Conservation (phyloP, 768 basidiomycete genomes). For the Tulasnella calospora region DNA sequence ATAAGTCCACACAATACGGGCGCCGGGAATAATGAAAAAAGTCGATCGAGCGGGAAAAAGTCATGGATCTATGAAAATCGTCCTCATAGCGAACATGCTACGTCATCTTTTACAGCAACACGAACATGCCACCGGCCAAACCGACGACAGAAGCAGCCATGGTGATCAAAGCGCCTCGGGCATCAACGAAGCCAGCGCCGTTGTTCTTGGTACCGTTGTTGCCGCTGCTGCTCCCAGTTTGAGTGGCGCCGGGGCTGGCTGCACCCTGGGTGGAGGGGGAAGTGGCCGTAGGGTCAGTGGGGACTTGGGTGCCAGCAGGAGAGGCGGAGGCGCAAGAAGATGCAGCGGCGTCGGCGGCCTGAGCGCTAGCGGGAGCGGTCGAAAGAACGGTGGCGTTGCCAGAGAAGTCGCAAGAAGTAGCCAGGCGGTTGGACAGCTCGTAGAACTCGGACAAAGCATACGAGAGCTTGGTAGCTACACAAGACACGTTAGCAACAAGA, state of each 20-base stretch:
- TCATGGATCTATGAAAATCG: background rate
- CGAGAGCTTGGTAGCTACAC: constrained; percentile 66
- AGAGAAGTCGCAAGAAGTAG: constrained; percentile 46
- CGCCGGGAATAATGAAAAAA: background rate
- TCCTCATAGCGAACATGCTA: background rate
- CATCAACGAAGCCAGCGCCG: background rate
- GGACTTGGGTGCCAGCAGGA: constrained; percentile 33
- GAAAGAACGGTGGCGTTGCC: constrained; percentile 79
- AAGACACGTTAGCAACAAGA: constrained; percentile 1
- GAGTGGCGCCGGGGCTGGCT: background rate
- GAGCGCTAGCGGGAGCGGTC: constrained; percentile 46
- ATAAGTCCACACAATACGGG: background rate
- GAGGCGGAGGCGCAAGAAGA: constrained; percentile 61
- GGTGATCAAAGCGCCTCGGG: background rate
- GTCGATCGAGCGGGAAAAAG: background rate
- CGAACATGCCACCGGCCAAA: constrained; percentile 14
- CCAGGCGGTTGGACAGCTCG: constrained; percentile 53
- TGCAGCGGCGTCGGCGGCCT: constrained; percentile 52
- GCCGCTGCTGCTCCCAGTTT: background rate
- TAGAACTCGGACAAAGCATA: constrained; percentile 80
- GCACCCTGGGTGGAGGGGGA: background rate
- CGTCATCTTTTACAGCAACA: constrained; percentile 5
- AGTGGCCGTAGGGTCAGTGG: background rate
- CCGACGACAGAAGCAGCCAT: constrained; percentile 11
- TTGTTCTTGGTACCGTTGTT: background rate